These are phyloP conservation scores for Solidago caesia DNA, from an alignment of 129 eudicot species.

Conservation along the genomic window DNA sequence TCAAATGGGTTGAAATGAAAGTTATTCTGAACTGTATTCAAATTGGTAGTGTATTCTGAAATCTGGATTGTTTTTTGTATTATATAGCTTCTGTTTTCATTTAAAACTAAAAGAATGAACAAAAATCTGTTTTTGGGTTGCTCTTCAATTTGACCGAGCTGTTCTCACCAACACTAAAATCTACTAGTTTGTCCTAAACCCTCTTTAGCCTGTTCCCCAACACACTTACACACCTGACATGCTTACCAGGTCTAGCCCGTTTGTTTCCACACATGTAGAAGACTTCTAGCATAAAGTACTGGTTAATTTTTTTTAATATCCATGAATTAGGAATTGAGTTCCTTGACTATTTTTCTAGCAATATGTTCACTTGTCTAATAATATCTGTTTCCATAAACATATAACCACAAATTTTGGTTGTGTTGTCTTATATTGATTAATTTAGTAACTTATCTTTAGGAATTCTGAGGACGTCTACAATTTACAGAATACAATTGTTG, in stretches of 20 bases:
- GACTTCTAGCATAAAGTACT: constrained; percentile 16
- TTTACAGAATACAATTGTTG: constrained; percentile 71
- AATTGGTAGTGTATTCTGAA: not conserved
- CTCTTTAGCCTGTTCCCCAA: too few relatives aligned
- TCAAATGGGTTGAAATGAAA: not conserved
- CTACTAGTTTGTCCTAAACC: too few relatives aligned
- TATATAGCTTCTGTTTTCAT: too few relatives aligned
- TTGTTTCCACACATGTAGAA: constrained; percentile 5
- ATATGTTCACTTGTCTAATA: not conserved
- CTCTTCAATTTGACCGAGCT: too few relatives aligned
- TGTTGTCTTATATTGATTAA: constrained; percentile 16
- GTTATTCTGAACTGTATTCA: not conserved
- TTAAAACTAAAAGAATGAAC: too few relatives aligned
- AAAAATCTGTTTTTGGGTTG: too few relatives aligned
- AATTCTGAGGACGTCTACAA: constrained; percentile 53
- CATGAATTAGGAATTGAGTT: constrained; percentile 6
- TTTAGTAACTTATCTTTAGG: constrained; percentile 43
- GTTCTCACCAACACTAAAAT: too few relatives aligned
- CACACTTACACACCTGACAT: too few relatives aligned
- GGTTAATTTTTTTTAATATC: not conserved
- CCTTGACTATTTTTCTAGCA: constrained; percentile 2
- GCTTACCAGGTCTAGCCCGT: not conserved
- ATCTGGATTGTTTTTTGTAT: too few relatives aligned
- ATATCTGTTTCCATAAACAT: constrained; percentile 11
- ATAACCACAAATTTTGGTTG: not conserved